phyloP scores from a whole-genome alignment of 768 basidiomycete species.

The Infundibulicybe gibba region DNA sequence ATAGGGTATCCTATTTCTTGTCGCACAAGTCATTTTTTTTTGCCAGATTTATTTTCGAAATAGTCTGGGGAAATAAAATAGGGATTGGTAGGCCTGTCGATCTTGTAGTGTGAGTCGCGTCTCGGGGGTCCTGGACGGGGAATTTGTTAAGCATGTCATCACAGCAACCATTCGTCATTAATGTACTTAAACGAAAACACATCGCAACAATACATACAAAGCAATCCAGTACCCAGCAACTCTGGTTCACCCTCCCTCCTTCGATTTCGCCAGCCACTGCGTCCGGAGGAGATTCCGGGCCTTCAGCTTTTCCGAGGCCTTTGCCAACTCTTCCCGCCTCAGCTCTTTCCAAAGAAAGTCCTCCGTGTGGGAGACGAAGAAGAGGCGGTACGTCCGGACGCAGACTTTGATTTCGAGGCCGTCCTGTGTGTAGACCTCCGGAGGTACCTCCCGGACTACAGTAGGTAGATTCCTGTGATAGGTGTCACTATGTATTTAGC shows the following conservation, averaged over 20 bases:
- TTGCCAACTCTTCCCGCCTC: conserved; percentile 34
- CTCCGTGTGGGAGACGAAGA: conserved; percentile 71
- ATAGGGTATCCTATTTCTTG: no score
- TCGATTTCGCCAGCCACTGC: conserved; percentile 30
- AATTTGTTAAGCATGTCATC: no score
- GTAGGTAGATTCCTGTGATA: conserved; percentile 35
- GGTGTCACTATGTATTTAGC: background rate
- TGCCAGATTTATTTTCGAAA: no score
- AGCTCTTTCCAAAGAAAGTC: conserved; percentile 55
- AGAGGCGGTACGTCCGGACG: conserved; percentile 75
- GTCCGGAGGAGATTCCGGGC: conserved; percentile 26
- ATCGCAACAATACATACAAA: no score
- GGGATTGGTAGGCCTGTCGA: no score
- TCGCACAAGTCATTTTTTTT: no score
- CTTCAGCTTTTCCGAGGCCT: conserved; percentile 22
- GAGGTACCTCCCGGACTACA: conserved; percentile 29
- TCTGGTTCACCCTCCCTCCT: conserved; percentile 5
- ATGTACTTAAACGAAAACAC: no score
- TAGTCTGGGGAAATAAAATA: no score
- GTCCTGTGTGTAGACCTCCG: conserved; percentile 48
- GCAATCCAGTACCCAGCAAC: no score
- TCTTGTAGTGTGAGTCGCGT: no score
- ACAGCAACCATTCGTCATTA: no score
- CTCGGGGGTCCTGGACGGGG: no score
- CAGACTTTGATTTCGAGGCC: conserved; percentile 84